Conservation (phyloP, 306 rosid genomes). For the Trifolium fragiferum region DNA sequence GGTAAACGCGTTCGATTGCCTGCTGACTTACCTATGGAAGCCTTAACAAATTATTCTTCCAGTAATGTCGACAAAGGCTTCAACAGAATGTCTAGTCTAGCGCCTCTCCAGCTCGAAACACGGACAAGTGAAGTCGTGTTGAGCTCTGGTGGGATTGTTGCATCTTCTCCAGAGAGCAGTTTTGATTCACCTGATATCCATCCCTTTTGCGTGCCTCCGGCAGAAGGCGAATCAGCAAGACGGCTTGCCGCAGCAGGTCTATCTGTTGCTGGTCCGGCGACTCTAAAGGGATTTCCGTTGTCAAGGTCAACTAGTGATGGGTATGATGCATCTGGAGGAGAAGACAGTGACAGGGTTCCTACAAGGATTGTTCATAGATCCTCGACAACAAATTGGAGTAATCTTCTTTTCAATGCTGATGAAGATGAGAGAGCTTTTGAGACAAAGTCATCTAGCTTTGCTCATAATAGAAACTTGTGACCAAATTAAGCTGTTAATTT, state of each 20-base stretch:
- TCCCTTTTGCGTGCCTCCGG: conserved; percentile 72
- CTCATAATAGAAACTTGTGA: conserved; percentile 65
- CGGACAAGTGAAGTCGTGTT: conserved; percentile 74
- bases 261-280: conserved; percentile 50
- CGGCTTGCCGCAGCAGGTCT: conserved; percentile 60
- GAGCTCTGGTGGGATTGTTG: conserved; percentile 66
- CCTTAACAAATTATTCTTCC: conserved; percentile 56
- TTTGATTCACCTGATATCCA: conserved; percentile 91
- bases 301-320: conserved; percentile 98
- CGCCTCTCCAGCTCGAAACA: conserved; percentile 87
- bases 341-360: conserved; percentile 92
- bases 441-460: conserved; percentile 62
- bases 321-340: conserved; percentile 97
- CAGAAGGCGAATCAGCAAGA: conserved; percentile 76
- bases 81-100: conserved; percentile 64
- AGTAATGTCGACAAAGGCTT: conserved; percentile 61
- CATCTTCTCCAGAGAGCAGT: conserved; percentile 97
- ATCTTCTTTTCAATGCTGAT: conserved; percentile 68
- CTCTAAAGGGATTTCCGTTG: conserved; percentile 63
- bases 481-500: conserved; percentile 44
- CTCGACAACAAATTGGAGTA: conserved; percentile 73
- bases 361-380: conserved; percentile 75
- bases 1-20: conserved; percentile 82
- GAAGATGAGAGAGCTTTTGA: conserved; percentile 65
- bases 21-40: conserved; percentile 76